Evolutionary conservation across 2,329 filamentous ascomycete species (phyloP).

Genomic region (Sclerotiophoma versabilis): DNA sequence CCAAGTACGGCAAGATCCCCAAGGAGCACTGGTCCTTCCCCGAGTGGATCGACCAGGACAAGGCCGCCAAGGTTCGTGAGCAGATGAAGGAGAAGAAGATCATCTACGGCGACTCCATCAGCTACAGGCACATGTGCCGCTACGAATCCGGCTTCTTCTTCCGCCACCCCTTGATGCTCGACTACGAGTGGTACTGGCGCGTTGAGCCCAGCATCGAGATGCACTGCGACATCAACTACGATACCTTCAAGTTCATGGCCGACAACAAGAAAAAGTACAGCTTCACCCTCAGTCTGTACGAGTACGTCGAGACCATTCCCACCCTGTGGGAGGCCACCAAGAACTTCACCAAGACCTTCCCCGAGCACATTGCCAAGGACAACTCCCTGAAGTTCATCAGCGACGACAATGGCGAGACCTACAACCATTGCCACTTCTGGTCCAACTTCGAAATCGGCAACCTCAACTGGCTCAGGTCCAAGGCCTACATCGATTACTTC

Average conservation of each 20-base stretch:
- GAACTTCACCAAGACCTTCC: slow-evolving; percentile 90
- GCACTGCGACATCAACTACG: slow-evolving; percentile 93
- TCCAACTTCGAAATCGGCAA: slow-evolving; percentile 98
- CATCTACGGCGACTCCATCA: slow-evolving; percentile 96
- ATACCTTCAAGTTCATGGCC: slow-evolving; percentile 95
- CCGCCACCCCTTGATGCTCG: slow-evolving; percentile 88
- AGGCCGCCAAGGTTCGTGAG: slow-evolving; percentile 86
- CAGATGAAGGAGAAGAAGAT: slow-evolving; percentile 95
- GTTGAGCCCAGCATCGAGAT: slow-evolving; percentile 97
- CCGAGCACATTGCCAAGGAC: slow-evolving; percentile 81
- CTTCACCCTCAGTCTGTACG: slow-evolving; percentile 93
- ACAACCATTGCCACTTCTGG: slow-evolving; percentile 99
- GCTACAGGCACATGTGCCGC: slow-evolving; percentile 99
- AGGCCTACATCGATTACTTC: slow-evolving; percentile 91
- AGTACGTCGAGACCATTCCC: slow-evolving; percentile 95
- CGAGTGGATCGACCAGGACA: slow-evolving; percentile 92
- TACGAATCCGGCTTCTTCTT: slow-evolving; percentile 99
- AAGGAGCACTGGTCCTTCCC: slow-evolving; percentile 98
- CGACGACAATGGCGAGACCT: slow-evolving; percentile 87
- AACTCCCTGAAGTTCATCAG: slow-evolving; percentile 93
- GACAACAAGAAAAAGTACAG: slow-evolving; percentile 98
- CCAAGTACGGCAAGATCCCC: slow-evolving; percentile 88
- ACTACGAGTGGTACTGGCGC: slow-evolving; percentile 99
- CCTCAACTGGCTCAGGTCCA: slow-evolving; percentile 89
- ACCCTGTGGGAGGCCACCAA: slow-evolving; percentile 95